Evolutionary conservation across 345 rosid species (phyloP).

Genomic region (Citrus maxima): DNA sequence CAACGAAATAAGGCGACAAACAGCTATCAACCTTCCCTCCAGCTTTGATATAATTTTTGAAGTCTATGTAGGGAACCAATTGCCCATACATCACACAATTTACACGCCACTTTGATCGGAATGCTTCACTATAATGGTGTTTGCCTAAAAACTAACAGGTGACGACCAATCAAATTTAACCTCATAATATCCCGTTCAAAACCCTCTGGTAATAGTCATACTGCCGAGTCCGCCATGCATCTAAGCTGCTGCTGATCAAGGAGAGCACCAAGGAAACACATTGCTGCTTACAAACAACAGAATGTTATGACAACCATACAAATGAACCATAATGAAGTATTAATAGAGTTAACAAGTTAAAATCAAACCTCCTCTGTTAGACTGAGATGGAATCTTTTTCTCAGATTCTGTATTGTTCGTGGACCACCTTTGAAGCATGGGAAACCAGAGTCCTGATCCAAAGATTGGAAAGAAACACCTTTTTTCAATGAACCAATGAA

Average conservation of each 20-base stretch:
- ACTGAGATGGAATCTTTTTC: slow-evolving; percentile 92
- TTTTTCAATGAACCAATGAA: background rate
- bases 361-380: slow-evolving; percentile 90
- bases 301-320: slow-evolving; percentile 11
- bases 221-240: slow-evolving; percentile 99
- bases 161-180: slow-evolving; percentile 17
- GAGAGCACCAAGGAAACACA: slow-evolving; percentile 98
- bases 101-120: slow-evolving; percentile 4
- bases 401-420: slow-evolving; percentile 83
- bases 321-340: background rate
- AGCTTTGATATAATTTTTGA: slow-evolving; percentile 13
- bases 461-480: slow-evolving; percentile 2
- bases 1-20: slow-evolving; percentile 20
- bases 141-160: slow-evolving; percentile 12
- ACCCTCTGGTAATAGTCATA: slow-evolving; percentile 98
- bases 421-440: slow-evolving; percentile 99
- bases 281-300: slow-evolving; percentile 64
- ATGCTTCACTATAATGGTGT: slow-evolving; percentile 21
- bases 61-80: slow-evolving; percentile 1
- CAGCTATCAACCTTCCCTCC: slow-evolving; percentile 11
- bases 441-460: slow-evolving; percentile 86
- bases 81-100: slow-evolving; percentile 7
- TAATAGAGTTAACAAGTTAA: slow-evolving; percentile 1
- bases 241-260: slow-evolving; percentile 96
- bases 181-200: slow-evolving; percentile 91